phyloP scores from a whole-genome alignment of 306 rosid species.

The Trifolium repens region DNA sequence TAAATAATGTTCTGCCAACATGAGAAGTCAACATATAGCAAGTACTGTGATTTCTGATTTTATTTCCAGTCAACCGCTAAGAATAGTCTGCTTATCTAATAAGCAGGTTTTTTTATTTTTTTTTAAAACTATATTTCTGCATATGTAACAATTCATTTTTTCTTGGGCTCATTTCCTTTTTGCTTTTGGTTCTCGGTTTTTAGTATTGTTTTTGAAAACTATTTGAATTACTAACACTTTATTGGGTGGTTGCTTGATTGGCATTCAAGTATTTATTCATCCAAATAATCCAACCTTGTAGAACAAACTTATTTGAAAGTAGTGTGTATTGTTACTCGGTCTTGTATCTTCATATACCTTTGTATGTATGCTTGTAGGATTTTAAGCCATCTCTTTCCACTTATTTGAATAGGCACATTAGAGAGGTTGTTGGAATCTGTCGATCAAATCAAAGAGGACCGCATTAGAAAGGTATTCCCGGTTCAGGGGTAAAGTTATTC shows the following conservation, averaged over 20 bases:
- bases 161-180: background rate
- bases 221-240: background rate
- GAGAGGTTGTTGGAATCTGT: conserved; percentile 81
- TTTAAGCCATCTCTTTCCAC: conserved; percentile 35
- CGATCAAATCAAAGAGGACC: conserved; percentile 81
- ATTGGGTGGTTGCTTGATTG: conserved; percentile 26
- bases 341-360: conserved; percentile 27
- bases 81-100: conserved; percentile 5
- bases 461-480: conserved; percentile 72
- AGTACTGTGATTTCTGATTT: conserved; percentile 23
- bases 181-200: background rate
- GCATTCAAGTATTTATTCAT: conserved; percentile 32
- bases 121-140: background rate
- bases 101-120: background rate
- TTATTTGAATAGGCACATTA: conserved; percentile 64
- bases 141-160: background rate
- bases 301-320: conserved; percentile 16
- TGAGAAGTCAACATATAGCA: conserved; percentile 29
- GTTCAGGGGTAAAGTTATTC: conserved; percentile 8
- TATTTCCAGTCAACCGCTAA: conserved; percentile 4
- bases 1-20: conserved; percentile 37
- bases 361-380: background rate
- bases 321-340: conserved; percentile 16
- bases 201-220: background rate
- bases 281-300: conserved; percentile 29